phyloP scores from a whole-genome alignment of 2,329 filamentous ascomycete species.

The Aspergillus unguis region DNA sequence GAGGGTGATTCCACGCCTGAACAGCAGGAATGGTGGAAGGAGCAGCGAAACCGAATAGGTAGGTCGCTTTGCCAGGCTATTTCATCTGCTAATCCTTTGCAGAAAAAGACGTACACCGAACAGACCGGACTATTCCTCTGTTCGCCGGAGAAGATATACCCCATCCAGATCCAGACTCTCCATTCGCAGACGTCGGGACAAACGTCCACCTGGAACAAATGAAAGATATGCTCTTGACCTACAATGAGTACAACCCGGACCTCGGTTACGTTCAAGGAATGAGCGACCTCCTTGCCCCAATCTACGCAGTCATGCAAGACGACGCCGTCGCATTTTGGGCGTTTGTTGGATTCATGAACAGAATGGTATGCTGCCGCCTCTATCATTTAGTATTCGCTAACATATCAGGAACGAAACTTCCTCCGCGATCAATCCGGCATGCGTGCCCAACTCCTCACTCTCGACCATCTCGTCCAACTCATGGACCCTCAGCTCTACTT shows the following conservation, averaged over 20 bases:
- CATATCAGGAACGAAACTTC: slow-evolving; percentile 75
- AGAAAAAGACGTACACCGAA: slow-evolving; percentile 99
- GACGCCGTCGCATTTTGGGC: slow-evolving; percentile 96
- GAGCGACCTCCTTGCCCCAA: slow-evolving; percentile 92
- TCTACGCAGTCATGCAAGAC: slow-evolving; percentile 96
- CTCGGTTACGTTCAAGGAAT: slow-evolving; percentile 98
- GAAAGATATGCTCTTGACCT: slow-evolving; percentile 98
- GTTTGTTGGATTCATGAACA: slow-evolving; percentile 92
- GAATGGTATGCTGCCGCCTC: slow-evolving; percentile 60
- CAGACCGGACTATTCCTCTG: slow-evolving; percentile 89
- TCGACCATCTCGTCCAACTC: slow-evolving; percentile 93
- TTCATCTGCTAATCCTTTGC: slow-evolving; percentile 25
- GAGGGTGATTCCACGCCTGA: slow-evolving; percentile 77
- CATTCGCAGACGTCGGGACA: slow-evolving; percentile 87
- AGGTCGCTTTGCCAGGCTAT: slow-evolving; percentile 33
- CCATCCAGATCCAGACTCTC: slow-evolving; percentile 92
- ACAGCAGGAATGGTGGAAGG: slow-evolving; percentile 92
- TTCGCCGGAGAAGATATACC: slow-evolving; percentile 96
- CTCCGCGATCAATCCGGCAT: slow-evolving; percentile 94
- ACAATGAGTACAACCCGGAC: slow-evolving; percentile 96
- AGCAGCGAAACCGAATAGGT: slow-evolving; percentile 92
- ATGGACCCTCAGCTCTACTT: slow-evolving; percentile 94
- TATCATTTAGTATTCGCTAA: slow-evolving; percentile 8
- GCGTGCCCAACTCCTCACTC: slow-evolving; percentile 81
- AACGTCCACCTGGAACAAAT: slow-evolving; percentile 98